These are phyloP conservation scores for Geosmithia putterillii DNA, from an alignment of 2,329 filamentous ascomycete species.

Conservation along the genomic window DNA sequence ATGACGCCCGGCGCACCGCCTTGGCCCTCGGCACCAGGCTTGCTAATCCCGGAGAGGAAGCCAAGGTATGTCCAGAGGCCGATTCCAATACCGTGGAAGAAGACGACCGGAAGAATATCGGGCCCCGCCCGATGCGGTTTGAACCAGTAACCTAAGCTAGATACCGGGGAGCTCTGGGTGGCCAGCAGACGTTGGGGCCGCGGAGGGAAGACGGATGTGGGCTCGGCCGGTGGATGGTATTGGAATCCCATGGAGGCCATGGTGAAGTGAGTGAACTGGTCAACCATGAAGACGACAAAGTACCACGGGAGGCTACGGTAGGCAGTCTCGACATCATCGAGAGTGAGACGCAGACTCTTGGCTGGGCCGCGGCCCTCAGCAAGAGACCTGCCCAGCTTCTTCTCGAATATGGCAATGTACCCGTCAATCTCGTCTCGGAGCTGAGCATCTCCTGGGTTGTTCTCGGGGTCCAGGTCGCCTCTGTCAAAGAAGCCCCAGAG, in stretches of 20 bases:
- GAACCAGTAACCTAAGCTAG: conserved; percentile 51
- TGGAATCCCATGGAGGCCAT: conserved; percentile 37
- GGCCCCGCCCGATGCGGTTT: conserved; percentile 42
- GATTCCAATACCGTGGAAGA: conserved; percentile 60
- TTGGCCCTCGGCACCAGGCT: conserved; percentile 21
- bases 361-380: conserved; percentile 42
- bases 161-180: conserved; percentile 31
- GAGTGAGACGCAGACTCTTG: conserved; percentile 46
- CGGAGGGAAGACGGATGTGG: conserved; percentile 37
- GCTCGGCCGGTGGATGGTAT: conserved; percentile 25
- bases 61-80: conserved; percentile 50
- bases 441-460: conserved; percentile 14
- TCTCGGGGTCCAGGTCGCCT: conserved; percentile 12
- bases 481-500: conserved; percentile 55
- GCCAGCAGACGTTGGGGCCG: conserved; percentile 37
- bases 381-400: conserved; percentile 35
- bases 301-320: conserved; percentile 58
- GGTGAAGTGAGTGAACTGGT: conserved; percentile 32
- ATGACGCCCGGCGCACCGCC: conserved; percentile 42
- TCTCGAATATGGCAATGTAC: conserved; percentile 40
- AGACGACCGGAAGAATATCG: conserved; percentile 44
- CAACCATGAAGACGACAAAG: conserved; percentile 39
- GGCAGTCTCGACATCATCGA: conserved; percentile 49
- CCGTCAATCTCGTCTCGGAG: conserved; percentile 27
- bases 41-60: conserved; percentile 40